Percentiles rank a stretch among this genome's conserved stretches.
Conservation (phyloP, 2,329 filamentous ascomycete genomes). For the Fusarium nodosum region DNA sequence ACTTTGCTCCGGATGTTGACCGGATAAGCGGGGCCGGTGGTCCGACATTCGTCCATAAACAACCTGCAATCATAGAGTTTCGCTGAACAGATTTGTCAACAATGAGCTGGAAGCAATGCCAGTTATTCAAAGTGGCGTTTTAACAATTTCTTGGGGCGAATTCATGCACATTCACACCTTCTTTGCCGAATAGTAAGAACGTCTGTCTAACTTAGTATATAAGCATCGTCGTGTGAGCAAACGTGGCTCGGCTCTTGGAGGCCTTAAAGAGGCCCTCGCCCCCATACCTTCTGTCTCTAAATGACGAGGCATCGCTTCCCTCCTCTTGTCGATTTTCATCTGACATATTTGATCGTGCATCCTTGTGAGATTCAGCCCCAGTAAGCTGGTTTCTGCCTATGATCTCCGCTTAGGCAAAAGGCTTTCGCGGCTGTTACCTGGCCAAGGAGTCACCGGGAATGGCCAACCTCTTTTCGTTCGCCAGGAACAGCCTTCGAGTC, state of each 20-base stretch:
- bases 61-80: neutral
- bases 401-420: neutral
- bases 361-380: neutral
- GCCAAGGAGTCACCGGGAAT: neutral
- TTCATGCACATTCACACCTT: slow-evolving; percentile 5
- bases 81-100: neutral
- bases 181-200: neutral
- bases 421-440: neutral
- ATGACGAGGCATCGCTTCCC: neutral
- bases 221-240: neutral
- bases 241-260: neutral
- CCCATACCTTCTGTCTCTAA: no score
- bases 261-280: slow-evolving; percentile 1
- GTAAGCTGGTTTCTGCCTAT: neutral
- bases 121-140: slow-evolving; percentile 1
- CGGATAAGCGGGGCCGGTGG: neutral
- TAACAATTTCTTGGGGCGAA: neutral
- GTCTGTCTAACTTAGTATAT: neutral
- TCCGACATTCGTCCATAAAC: neutral
- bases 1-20: neutral
- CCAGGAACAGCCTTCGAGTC: neutral
- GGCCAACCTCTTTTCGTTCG: neutral
- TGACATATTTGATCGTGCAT: neutral
- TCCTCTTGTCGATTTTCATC: neutral
- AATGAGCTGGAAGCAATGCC: neutral